Evolutionary conservation across 805 yeast genomes (phyloP).

Genomic region (Maudiozyma pseudohumilis): DNA sequence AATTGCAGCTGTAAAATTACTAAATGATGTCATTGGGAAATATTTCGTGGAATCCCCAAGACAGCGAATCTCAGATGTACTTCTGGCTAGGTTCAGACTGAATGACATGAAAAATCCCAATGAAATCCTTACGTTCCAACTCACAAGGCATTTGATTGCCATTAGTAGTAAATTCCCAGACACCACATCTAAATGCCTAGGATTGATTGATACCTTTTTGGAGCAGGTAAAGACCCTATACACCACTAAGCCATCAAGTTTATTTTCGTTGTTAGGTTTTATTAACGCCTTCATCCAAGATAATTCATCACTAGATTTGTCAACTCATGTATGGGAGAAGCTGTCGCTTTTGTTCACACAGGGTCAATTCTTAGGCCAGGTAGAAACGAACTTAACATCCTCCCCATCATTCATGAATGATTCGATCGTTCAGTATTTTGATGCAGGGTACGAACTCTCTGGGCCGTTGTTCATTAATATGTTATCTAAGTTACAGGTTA

Average conservation of each 20-base stretch:
- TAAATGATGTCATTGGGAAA: slow-evolving; percentile 34
- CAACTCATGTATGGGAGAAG: slow-evolving; percentile 13
- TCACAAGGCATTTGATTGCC: slow-evolving; percentile 27
- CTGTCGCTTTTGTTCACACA: slow-evolving; percentile 9
- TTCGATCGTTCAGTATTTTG: slow-evolving; percentile 23
- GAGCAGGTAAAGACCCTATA: slow-evolving; percentile 8
- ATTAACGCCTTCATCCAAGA: slow-evolving; percentile 25
- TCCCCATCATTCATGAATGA: slow-evolving; percentile 19
- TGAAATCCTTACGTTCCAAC: slow-evolving; percentile 30
- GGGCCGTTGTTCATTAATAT: slow-evolving; percentile 16
- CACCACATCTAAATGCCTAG: slow-evolving; percentile 12
- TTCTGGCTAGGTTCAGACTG: slow-evolving; percentile 28
- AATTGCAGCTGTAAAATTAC: slow-evolving; percentile 31
- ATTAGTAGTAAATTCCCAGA: slow-evolving; percentile 23
- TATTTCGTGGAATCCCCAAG: slow-evolving; percentile 43
- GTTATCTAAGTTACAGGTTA: slow-evolving; percentile 18
- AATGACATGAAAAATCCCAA: slow-evolving; percentile 31
- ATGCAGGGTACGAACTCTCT: slow-evolving; percentile 22
- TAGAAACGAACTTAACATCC: slow-evolving; percentile 12
- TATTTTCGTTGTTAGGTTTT: slow-evolving; percentile 33
- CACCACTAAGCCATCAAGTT: slow-evolving; percentile 11
- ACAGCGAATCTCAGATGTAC: slow-evolving; percentile 37
- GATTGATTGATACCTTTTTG: slow-evolving; percentile 22
- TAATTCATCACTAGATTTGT: slow-evolving; percentile 9
- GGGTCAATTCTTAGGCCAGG: slow-evolving; percentile 11